Evolutionary conservation across 768 basidiomycete genomes (phyloP), one percentile per base, ranked within the genome.

Genomic region (Mycena sanguinolenta): DNA sequence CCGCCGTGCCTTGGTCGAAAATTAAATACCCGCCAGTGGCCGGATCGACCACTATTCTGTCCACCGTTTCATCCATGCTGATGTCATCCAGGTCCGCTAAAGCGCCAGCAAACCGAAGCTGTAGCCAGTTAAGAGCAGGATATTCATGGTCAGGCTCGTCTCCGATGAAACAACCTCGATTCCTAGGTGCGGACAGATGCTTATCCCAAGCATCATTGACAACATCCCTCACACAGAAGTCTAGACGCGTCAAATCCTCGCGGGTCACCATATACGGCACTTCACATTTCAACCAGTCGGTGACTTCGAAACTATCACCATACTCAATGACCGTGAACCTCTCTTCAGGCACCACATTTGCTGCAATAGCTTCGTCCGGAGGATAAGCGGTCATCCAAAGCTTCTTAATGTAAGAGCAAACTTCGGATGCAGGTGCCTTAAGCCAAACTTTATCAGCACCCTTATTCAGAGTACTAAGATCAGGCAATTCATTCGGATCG

Each of bases 261-360:
- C 64, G 30, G 2, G 57, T 60, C 1, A 71, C 70, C 70, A 71
- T 65, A 23, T 57, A 71, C 23, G 70, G 42, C 0, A 57, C 59
- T 23, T 62, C 34, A 19, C 12, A 32, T n/a, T 28, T 38, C 61
- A 58, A 23, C 70, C 70, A 71, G 38, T 71, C 70, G 12, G 36
- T 63, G 0, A 71, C 44, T 42, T 71, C 65, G 19, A 71, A 66
- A 0, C 53, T 49, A 1, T 28, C n/a, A 0, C 65, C 64, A 32
- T 67, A 66, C 25, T 62, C 59, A 2, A 23, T 1, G 0, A 65
- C 65, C 2, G 69, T 62, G 27, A 71, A 71, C 13, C 70, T 23
- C 28, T 67, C 54, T 3, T 67, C 61, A 0, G 66, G 66, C 4
- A 14, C 12, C n/a, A 67, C n/a, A 8, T n/a, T 42, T n/a, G 61